phyloP scores from a whole-genome alignment of 805 yeast genomes.

The Saccharomyces kudriavzevii region DNA sequence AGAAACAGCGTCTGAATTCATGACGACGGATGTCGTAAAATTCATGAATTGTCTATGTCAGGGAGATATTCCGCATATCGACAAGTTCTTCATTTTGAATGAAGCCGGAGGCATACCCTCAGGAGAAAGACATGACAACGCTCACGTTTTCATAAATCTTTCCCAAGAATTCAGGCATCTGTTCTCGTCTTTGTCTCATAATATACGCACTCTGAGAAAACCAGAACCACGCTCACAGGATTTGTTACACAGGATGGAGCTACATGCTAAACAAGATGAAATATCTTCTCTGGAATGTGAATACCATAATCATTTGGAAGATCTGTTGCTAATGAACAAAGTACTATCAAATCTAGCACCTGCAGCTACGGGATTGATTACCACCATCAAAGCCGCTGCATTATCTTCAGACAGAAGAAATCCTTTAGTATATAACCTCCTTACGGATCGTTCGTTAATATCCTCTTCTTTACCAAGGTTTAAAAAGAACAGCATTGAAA shows the following conservation, averaged over 20 bases:
- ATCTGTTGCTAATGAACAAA: constrained; percentile 56
- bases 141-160: constrained; percentile 82
- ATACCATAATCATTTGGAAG: constrained; percentile 48
- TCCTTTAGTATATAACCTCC: constrained; percentile 81
- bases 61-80: constrained; percentile 45
- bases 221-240: constrained; percentile 13
- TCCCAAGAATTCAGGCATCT: constrained; percentile 54
- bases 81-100: constrained; percentile 74
- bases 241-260: constrained; percentile 14
- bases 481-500: constrained; percentile 15
- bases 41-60: constrained; percentile 28
- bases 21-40: constrained; percentile 34
- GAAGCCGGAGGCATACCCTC: constrained; percentile 88
- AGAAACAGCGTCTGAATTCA: constrained; percentile 34
- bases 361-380: constrained; percentile 73
- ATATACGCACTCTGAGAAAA: constrained; percentile 4
- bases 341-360: constrained; percentile 44
- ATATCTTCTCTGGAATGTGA: constrained; percentile 7
- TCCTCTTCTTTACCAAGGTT: constrained; percentile 83
- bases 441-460: constrained; percentile 85
- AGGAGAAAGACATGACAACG: constrained; percentile 64
- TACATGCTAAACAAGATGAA: constrained; percentile 13
- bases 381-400: constrained; percentile 74
- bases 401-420: constrained; percentile 40
- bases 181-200: constrained; percentile 4